These are phyloP conservation scores for Blepharisma undulans DNA, from an alignment of 169 alveolate genomes.

Conservation along the genomic window DNA sequence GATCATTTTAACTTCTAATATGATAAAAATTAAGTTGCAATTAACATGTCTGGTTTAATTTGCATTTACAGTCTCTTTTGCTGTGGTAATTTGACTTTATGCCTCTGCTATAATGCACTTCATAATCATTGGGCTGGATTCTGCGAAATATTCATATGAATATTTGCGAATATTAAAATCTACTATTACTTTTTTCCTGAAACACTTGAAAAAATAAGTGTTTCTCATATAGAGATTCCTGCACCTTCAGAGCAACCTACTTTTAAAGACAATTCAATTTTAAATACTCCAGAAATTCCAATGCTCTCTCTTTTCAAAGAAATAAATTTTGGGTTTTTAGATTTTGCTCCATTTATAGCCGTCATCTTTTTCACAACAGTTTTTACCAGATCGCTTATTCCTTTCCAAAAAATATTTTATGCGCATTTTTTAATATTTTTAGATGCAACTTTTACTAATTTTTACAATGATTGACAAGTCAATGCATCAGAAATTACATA, in stretches of 20 bases:
- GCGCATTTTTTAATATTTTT: neutral
- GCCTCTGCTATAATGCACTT: neutral
- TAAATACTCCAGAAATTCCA: neutral
- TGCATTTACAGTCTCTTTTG: neutral
- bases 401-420: neutral
- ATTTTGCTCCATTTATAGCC: neutral
- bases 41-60: neutral
- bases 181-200: neutral
- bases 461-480: neutral
- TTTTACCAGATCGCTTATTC: neutral
- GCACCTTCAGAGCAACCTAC: neutral
- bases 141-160: neutral
- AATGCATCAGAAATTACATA: neutral
- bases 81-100: neutral
- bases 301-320: too few species aligned
- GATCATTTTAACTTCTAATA: too few species aligned
- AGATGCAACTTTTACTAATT: neutral
- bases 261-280: neutral
- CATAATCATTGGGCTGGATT: neutral
- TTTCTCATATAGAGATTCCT: neutral
- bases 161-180: too few species aligned
- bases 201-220: neutral
- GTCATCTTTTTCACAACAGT: neutral
- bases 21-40: too few species aligned
- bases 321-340: neutral